Base-by-base conservation (phyloP, 1,139 yeast genomes). In the Geotrichum candidum region DNA sequence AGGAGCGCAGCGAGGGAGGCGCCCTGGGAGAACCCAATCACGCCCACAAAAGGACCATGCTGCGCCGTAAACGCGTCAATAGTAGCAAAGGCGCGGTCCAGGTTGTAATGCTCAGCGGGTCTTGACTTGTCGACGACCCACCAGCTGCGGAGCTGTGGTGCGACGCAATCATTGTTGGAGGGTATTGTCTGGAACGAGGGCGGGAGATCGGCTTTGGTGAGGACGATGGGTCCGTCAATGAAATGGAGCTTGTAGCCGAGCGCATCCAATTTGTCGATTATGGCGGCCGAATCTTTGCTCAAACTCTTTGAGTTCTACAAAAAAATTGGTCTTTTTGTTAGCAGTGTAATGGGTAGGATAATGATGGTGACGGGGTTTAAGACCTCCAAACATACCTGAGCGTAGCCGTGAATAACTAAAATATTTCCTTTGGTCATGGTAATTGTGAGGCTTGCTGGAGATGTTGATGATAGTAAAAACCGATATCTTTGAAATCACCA, bases 11-110 rank as follows among this genome's bases (percentile, higher is more conserved):
- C 83, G 72, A 94, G 77, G 4, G 95, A 96, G 1, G 97, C 95
- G 65, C 99, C 99, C 74, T 92, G 98, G 27, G 95, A 86, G 72
- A 92, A 92, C 3, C 97, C 98, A 61, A 92, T 76, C 38, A 92
- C 79, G 2, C 97, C 98, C 60, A 85, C 87, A 70, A 87, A 91
- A 0, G 97, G 98, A 0, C 98, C 98, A 65, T 90, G 79, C 64
- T 79, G 75, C 57, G 79, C 77, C 66, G 90, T 84, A 63, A 86
- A 80, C 0, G 78, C 73, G 31, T 79, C 76, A 29, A 91, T 80
- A 18, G 81, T 78, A 13, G 78, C 76, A 57, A 85, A 73, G 1
- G 88, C 81, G 13, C 77, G 74, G 33, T 76, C 77, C n/a, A 80
- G 70, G 50, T 75, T 74, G 61, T 75, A 76, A 61, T 74, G 75